These are phyloP conservation scores for Hanseniaspora singularis DNA, from an alignment of 805 yeast species.

Conservation along the genomic window DNA sequence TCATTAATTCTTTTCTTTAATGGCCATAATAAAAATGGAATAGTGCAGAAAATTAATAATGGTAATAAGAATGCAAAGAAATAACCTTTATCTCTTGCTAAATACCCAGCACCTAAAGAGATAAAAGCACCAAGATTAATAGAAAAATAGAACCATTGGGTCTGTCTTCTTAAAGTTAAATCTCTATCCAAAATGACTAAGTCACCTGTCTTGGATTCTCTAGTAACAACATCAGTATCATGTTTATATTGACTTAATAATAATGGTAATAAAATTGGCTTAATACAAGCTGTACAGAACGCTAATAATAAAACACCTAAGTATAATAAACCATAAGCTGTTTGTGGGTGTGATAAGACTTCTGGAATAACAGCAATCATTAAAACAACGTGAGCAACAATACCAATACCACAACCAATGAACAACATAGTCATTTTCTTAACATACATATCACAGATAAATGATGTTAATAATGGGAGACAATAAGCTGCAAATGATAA, in stretches of 20 bases:
- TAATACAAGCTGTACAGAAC: constrained; percentile 70
- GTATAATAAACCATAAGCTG: constrained; percentile 52
- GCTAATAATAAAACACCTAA: constrained; percentile 42
- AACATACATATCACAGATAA: constrained; percentile 59
- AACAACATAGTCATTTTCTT: constrained; percentile 63
- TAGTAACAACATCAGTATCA: constrained; percentile 45
- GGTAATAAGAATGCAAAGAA: constrained; percentile 70
- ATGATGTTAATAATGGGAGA: constrained; percentile 68
- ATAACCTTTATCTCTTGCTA: constrained; percentile 53
- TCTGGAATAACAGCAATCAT: constrained; percentile 58
- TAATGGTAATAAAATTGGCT: constrained; percentile 51
- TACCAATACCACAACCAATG: constrained; percentile 46
- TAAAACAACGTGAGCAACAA: constrained; percentile 50
- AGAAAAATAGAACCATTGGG: constrained; percentile 65
- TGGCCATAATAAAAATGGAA: constrained; percentile 37
- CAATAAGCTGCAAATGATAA: constrained; percentile 75
- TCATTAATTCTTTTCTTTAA: constrained; percentile 25
- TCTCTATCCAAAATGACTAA: constrained; percentile 58
- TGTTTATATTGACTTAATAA: constrained; percentile 67
- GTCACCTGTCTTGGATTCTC: constrained; percentile 40
- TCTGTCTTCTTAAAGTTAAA: constrained; percentile 58
- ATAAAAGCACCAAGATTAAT: constrained; percentile 66
- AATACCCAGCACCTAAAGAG: constrained; percentile 63
- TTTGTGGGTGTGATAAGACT: constrained; percentile 36
- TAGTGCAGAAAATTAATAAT: constrained; percentile 44